phyloP scores from a whole-genome alignment of 129 eudicot genomes.

The Tagetes patula region DNA sequence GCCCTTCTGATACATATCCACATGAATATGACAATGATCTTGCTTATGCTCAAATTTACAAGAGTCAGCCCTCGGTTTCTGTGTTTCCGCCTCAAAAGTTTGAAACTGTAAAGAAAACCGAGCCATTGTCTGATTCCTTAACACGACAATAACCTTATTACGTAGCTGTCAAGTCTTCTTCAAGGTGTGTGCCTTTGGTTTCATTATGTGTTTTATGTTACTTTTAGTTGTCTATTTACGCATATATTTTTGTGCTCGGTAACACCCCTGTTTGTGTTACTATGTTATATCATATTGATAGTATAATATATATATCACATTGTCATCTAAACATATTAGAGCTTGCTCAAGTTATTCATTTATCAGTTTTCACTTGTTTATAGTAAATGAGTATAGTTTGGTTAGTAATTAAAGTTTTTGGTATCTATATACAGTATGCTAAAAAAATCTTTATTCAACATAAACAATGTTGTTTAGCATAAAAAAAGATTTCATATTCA shows the following conservation, averaged over 20 bases:
- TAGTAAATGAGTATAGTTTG: neutral
- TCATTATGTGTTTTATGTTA: slow-evolving; percentile 26
- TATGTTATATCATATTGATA: neutral
- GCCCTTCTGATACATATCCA: slow-evolving; percentile 34
- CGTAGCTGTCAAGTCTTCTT: slow-evolving; percentile 10
- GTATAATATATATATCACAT: no score
- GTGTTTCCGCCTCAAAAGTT: slow-evolving; percentile 44
- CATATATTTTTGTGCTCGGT: no score
- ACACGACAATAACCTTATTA: slow-evolving; percentile 27
- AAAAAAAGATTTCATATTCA: neutral
- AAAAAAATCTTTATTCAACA: slow-evolving; percentile 22
- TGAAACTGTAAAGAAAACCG: slow-evolving; percentile 42
- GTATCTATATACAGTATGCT: neutral
- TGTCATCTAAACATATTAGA: no score
- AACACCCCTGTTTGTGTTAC: neutral
- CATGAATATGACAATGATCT: slow-evolving; percentile 68
- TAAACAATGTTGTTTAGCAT: slow-evolving; percentile 4
- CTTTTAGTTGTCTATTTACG: neutral
- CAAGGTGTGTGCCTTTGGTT: slow-evolving; percentile 18
- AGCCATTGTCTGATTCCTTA: slow-evolving; percentile 47
- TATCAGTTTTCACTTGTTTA: neutral
- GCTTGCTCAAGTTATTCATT: no score
- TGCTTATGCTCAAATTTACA: slow-evolving; percentile 79
- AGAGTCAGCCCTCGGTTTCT: slow-evolving; percentile 79
- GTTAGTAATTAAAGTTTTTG: no score